phyloP scores from a whole-genome alignment of 2,329 filamentous ascomycete species.

The Claviceps pusilla region DNA sequence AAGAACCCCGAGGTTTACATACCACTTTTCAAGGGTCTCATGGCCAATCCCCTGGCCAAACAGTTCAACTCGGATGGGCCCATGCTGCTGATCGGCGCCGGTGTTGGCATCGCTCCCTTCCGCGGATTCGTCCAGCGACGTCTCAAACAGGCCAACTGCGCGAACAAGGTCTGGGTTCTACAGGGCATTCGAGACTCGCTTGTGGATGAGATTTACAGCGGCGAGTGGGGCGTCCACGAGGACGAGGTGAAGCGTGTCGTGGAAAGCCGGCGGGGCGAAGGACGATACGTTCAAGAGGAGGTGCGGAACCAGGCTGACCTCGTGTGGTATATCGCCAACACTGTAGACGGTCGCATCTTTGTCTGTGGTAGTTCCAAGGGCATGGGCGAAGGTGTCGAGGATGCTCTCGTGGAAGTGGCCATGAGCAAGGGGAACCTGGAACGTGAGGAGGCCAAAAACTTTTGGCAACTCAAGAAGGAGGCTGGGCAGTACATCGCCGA shows the following conservation, averaged over 20 bases:
- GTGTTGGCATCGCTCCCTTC: slow-evolving; percentile 94
- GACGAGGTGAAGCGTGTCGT: slow-evolving; percentile 72
- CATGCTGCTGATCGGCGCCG: slow-evolving; percentile 93
- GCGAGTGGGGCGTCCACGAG: slow-evolving; percentile 90
- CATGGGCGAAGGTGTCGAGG: slow-evolving; percentile 94
- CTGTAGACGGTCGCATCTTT: slow-evolving; percentile 88
- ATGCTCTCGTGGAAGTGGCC: slow-evolving; percentile 73
- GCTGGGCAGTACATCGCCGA: slow-evolving; percentile 91
- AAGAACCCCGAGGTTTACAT: slow-evolving; percentile 51
- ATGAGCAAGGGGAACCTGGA: slow-evolving; percentile 86
- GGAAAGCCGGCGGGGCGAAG: slow-evolving; percentile 59
- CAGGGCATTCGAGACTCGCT: slow-evolving; percentile 89
- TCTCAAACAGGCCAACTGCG: slow-evolving; percentile 85
- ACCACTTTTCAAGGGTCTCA: slow-evolving; percentile 96
- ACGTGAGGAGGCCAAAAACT: slow-evolving; percentile 64
- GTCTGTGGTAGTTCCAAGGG: slow-evolving; percentile 91
- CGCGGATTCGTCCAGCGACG: slow-evolving; percentile 91
- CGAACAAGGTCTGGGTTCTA: slow-evolving; percentile 95
- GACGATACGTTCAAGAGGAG: slow-evolving; percentile 92
- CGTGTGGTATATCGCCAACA: slow-evolving; percentile 97
- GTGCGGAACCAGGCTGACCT: slow-evolving; percentile 80
- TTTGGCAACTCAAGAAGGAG: slow-evolving; percentile 85
- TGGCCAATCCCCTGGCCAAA: slow-evolving; percentile 88
- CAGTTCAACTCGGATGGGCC: slow-evolving; percentile 88
- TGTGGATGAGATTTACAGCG: slow-evolving; percentile 89